Percentiles rank a stretch among this genome's conserved stretches.
phyloP scores from a whole-genome alignment of 345 rosid species.

The Aurinia saxatilis region DNA sequence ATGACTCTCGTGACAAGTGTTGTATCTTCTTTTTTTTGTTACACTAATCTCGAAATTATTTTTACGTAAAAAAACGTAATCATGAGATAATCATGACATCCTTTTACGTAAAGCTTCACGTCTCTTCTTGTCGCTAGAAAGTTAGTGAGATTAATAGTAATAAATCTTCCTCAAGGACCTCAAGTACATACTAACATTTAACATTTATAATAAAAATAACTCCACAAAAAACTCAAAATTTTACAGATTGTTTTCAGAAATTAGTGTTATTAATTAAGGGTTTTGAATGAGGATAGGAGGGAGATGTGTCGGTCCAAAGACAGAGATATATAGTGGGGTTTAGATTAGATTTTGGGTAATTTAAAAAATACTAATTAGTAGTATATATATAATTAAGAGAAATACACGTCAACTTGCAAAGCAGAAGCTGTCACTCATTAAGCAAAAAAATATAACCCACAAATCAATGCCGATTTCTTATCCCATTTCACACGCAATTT shows the following conservation, averaged over 20 bases:
- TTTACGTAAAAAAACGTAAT: constrained; percentile 20
- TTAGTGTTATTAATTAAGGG: not conserved
- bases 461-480: constrained; percentile 19
- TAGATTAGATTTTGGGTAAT: not conserved
- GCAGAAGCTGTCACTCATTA: constrained; percentile 29
- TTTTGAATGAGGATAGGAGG: constrained; percentile 18
- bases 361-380: not conserved
- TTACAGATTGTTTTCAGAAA: not conserved
- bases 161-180: not conserved
- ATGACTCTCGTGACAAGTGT: constrained; percentile 13
- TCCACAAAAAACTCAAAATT: not conserved
- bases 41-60: not conserved
- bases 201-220: not conserved
- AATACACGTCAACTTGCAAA: constrained; percentile 18
- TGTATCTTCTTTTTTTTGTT: constrained; percentile 1
- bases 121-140: constrained; percentile 10
- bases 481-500: constrained; percentile 21
- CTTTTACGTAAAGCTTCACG: constrained; percentile 6
- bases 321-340: constrained; percentile 22
- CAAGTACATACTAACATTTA: not conserved
- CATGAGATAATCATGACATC: constrained; percentile 35
- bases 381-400: not conserved
- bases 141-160: constrained; percentile 8
- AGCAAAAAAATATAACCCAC: not conserved
- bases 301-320: constrained; percentile 25